phyloP scores from a whole-genome alignment of 371 early-diverging fungal species.

The Parasitella parasitica region DNA sequence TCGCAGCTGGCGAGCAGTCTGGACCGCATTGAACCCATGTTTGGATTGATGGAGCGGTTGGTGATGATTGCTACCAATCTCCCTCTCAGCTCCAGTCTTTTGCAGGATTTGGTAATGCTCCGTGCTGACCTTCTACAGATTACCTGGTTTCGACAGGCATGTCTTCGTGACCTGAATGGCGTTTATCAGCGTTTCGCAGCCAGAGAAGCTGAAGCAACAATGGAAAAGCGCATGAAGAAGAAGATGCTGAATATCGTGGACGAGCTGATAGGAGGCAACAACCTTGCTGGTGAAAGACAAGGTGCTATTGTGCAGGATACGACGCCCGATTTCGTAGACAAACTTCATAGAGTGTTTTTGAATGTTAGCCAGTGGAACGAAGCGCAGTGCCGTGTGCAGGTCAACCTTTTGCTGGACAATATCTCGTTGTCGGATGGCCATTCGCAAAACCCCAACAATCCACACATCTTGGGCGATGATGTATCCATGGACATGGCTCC shows the following conservation, averaged over 20 bases:
- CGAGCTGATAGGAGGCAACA: slow-evolving; percentile 40
- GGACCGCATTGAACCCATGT: slow-evolving; percentile 41
- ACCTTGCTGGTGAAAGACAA: slow-evolving; percentile 13
- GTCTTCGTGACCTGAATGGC: slow-evolving; percentile 44
- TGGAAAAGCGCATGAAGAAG: slow-evolving; percentile 38
- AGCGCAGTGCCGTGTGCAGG: slow-evolving; percentile 59
- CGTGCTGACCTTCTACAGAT: slow-evolving; percentile 41
- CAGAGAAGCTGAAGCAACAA: slow-evolving; percentile 22
- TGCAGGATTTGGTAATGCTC: slow-evolving; percentile 42
- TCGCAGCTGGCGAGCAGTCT: slow-evolving; percentile 34
- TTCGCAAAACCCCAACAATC: slow-evolving; percentile 25
- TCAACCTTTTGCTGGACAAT: slow-evolving; percentile 56
- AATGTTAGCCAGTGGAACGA: slow-evolving; percentile 63
- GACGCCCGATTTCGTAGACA: slow-evolving; percentile 39
- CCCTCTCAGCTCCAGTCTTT: slow-evolving; percentile 38
- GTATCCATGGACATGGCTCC: slow-evolving; percentile 11
- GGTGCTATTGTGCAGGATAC: slow-evolving; percentile 19
- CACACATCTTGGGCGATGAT: slow-evolving; percentile 33
- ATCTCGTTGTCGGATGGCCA: slow-evolving; percentile 44
- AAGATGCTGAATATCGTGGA: slow-evolving; percentile 47
- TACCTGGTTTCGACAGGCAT: slow-evolving; percentile 47
- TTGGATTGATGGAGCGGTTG: slow-evolving; percentile 37
- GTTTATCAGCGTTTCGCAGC: slow-evolving; percentile 50
- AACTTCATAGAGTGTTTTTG: slow-evolving; percentile 50
- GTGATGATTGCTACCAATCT: slow-evolving; percentile 40